Base-by-base conservation (phyloP, 2,329 filamentous ascomycete genomes). In the Calonectria pseudoturangicola region DNA sequence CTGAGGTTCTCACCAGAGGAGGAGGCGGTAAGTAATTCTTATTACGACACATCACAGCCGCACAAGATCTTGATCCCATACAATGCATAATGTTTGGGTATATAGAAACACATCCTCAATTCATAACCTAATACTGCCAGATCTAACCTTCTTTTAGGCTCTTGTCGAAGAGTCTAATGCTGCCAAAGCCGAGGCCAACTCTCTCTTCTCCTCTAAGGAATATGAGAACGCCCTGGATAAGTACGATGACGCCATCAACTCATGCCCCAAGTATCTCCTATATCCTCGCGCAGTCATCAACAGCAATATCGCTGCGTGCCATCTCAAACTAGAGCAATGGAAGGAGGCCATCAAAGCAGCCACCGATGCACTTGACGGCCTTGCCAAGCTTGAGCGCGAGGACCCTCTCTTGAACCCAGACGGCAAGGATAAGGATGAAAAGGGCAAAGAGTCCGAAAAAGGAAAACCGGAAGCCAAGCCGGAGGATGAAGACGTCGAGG, bases 301-400 rank as follows among this genome's bases (percentile, higher is more conserved):
- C 72, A 95, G 94, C 82, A 98, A 98, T 86, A 93, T 98, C 76
- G 91, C 96, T 2, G 96, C 96, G 12, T 98, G 95, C 81, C 92
- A 98, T 79, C 83, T 98, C 68, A 97, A 97, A 82, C 87, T 97
- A 3, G 88, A 92, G 73, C 93, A 96, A 73, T 98, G 95, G 94
- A 95, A 96, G 77, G 92, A 94, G 36, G 94, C 95, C 12, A 89
- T 95, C 51, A 92, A 93, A 62, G 89, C 91, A 12, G 95, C 96
- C 0, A 94, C 92, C 0, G 88, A 90, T 13, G 93, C 95, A 2
- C 82, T 98, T 0, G 93, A 96, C 13, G 88, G 90, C 0, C 85
- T 98, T n/a, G 91, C 93, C 73, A 88, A 89, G 33, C 80, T 96
- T 77, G 84, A 88, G 64, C 81, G 78, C 16, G 81, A 84, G 30